These are phyloP conservation scores for Anthracocystis panici-leucophaei DNA, from an alignment of 1,284 basidiomycete genomes.

Conservation along the genomic window DNA sequence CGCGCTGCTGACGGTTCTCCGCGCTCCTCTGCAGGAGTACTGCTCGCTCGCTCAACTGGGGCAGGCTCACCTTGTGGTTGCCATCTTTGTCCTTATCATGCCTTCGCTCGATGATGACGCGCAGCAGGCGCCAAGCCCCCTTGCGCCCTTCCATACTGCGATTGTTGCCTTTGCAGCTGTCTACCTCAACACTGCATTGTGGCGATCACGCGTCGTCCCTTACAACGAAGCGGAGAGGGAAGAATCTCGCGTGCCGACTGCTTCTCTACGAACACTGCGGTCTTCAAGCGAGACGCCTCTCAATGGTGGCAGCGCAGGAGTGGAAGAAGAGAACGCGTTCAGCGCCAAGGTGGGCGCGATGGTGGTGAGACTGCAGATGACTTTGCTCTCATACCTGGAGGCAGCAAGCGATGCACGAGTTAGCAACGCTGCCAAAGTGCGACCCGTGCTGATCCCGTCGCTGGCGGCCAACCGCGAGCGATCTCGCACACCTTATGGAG, in stretches of 20 bases:
- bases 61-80: slow-evolving; percentile 79
- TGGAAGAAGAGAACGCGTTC: slow-evolving; percentile 53
- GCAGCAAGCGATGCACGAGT: slow-evolving; percentile 54
- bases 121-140: slow-evolving; percentile 74
- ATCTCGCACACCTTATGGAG: slow-evolving; percentile 31
- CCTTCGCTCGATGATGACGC: slow-evolving; percentile 81
- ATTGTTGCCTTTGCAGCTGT: slow-evolving; percentile 82
- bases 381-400: slow-evolving; percentile 62
- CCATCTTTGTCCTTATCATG: slow-evolving; percentile 77
- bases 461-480: slow-evolving; percentile 47
- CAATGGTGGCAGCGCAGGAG: slow-evolving; percentile 15
- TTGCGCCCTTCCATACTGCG: slow-evolving; percentile 76
- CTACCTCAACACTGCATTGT: slow-evolving; percentile 77
- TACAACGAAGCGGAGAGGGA: slow-evolving; percentile 79
- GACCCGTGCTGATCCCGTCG: slow-evolving; percentile 54
- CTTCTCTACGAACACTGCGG: slow-evolving; percentile 39
- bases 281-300: slow-evolving; percentile 32
- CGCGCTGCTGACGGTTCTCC: slow-evolving; percentile 81
- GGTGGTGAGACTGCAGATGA: slow-evolving; percentile 51
- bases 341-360: slow-evolving; percentile 43
- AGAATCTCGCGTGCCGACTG: slow-evolving; percentile 70
- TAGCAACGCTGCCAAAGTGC: slow-evolving; percentile 22
- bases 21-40: slow-evolving; percentile 77
- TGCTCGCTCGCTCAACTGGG: slow-evolving; percentile 77
- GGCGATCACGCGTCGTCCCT: slow-evolving; percentile 76